These are phyloP conservation scores for Nissolia schottii DNA, from an alignment of 306 rosid genomes.

Conservation along the genomic window DNA sequence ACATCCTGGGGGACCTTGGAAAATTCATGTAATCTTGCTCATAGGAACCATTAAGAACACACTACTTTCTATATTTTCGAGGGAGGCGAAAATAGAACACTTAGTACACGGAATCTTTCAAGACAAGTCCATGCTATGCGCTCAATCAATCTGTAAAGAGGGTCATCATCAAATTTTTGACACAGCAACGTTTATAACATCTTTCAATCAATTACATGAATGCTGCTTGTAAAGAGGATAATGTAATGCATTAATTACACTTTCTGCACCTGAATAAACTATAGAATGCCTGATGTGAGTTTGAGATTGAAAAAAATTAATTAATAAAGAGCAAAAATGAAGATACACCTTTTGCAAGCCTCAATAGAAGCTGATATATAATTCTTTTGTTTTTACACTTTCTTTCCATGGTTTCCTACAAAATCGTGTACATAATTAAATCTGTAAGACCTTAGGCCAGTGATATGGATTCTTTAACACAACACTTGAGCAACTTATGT, in stretches of 20 bases:
- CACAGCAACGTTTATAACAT: background rate
- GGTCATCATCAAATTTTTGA: constrained; percentile 12
- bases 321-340: constrained; percentile 28
- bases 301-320: constrained; percentile 1
- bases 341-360: constrained; percentile 36
- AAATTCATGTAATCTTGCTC: constrained; percentile 32
- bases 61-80: constrained; percentile 3
- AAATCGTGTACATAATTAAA: constrained; percentile 47
- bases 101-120: background rate
- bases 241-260: constrained; percentile 6
- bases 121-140: background rate
- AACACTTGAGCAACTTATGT: constrained; percentile 23
- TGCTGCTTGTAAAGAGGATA: constrained; percentile 17
- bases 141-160: constrained; percentile 11
- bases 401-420: constrained; percentile 42
- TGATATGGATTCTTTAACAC: constrained; percentile 24
- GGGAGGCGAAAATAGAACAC: background rate
- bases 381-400: background rate
- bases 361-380: constrained; percentile 24
- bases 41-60: background rate
- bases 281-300: background rate
- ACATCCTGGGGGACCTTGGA: constrained; percentile 66
- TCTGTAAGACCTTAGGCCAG: constrained; percentile 19
- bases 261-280: background rate
- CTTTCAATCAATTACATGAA: background rate